Evolutionary conservation across 345 rosid genomes (phyloP), one percentile per base, ranked within the genome.

Genomic region (Eucalyptus sideroxylon): DNA sequence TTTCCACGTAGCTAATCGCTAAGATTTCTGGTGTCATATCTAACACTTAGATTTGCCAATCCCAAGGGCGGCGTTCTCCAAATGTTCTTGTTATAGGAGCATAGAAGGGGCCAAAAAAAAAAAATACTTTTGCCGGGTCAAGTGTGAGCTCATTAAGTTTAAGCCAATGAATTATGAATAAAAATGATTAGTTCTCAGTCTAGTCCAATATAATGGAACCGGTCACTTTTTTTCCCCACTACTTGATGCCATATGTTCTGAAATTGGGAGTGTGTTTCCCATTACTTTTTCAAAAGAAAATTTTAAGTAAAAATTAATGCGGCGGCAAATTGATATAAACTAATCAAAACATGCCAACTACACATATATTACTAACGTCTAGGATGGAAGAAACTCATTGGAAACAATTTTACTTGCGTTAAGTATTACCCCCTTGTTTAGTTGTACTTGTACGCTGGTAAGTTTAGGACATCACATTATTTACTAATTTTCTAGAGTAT

Each of bases 301-400:
- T 9, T 56, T 0, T 56, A 1, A 56, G 6, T 55, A 56, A 56
- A 23, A 24, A 24, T 24, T 11, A 56, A 56, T 56, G 30, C 13
- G 12, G 4, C 0, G 12, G 24, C 3, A 0, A 56, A 23, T 56
- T 3, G 0, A 56, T 56, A 1, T 56, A 56, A 10, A 56, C 1
- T 56, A 0, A 24, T 56, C 60, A 56, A 56, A 23, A 56, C 30
- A 56, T 10, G 6, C 12, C 3, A 24, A 56, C 6, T 56, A 4
- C 62, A 56, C 30, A 56, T 24, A 56, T 56, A 56, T 1, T 56
- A 56, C 62, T 23, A 1, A 56, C 1, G 12, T 56, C 30, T 56
- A 56, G 5, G 30, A 56, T 56, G 62, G 62, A 56, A 56, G 27
- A 56, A 9, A 9, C 62, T 24, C 62, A 55, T 55, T 5, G 26